Evolutionary conservation across 371 early-diverging fungal species (phyloP).

Genomic region (Rhizopus arrhizus): DNA sequence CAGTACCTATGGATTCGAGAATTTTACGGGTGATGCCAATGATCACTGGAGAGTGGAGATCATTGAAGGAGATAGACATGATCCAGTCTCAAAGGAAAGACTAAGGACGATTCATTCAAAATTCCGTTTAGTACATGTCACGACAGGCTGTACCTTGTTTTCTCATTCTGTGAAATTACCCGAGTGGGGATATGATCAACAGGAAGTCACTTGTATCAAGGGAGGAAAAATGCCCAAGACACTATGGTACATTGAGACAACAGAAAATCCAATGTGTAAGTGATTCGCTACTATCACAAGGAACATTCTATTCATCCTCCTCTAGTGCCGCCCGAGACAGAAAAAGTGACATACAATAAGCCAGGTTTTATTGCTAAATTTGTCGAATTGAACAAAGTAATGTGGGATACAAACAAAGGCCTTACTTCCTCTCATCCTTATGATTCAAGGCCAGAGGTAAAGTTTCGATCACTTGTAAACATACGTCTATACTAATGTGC

Average conservation of each 20-base stretch:
- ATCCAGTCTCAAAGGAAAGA: constrained; percentile 54
- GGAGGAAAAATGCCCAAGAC: constrained; percentile 65
- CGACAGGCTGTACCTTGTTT: constrained; percentile 76
- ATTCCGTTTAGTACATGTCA: constrained; percentile 78
- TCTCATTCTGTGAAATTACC: constrained; percentile 87
- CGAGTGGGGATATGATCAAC: constrained; percentile 96
- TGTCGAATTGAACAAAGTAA: constrained; percentile 80
- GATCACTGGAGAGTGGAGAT: constrained; percentile 82
- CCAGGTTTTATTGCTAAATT: constrained; percentile 84
- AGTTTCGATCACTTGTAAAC: background rate
- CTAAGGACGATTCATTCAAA: constrained; percentile 71
- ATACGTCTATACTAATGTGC: background rate
- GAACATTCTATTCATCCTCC: background rate
- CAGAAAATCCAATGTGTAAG: constrained; percentile 54
- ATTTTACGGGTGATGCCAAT: constrained; percentile 53
- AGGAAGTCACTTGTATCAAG: constrained; percentile 90
- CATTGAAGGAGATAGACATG: constrained; percentile 58
- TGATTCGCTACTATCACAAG: background rate
- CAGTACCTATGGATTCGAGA: constrained; percentile 63
- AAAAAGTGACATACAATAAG: constrained; percentile 56
- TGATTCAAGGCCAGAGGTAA: constrained; percentile 76
- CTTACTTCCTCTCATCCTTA: constrained; percentile 93
- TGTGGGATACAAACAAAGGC: constrained; percentile 90
- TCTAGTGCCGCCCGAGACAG: constrained; percentile 52
- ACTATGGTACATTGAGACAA: constrained; percentile 70